phyloP scores from a whole-genome alignment of 202 grass and related monocot genomes.

The Setaria italica region DNA sequence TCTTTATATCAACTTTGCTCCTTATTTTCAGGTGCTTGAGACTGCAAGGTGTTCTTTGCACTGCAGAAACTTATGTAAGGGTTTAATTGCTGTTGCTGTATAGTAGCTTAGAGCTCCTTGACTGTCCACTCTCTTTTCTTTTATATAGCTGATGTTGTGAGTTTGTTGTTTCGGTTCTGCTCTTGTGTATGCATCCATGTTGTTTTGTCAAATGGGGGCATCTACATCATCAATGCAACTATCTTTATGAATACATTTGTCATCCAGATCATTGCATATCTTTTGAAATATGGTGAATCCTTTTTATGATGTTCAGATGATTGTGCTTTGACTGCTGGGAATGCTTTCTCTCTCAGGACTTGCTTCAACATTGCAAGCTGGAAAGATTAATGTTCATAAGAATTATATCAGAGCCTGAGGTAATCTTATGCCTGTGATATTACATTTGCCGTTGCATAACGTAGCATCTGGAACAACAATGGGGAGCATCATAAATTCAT shows the following conservation, averaged over 20 bases:
- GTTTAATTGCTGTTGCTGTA: slow-evolving; percentile 42
- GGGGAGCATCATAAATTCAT: not conserved
- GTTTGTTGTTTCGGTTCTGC: slow-evolving; percentile 16
- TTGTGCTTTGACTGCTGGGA: slow-evolving; percentile 47
- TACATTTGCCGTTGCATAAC: slow-evolving; percentile 18
- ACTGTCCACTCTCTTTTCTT: slow-evolving; percentile 23
- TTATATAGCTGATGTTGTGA: slow-evolving; percentile 24
- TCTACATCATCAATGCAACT: slow-evolving; percentile 18
- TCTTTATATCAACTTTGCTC: slow-evolving; percentile 26
- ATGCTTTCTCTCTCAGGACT: slow-evolving; percentile 61
- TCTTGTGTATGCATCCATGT: slow-evolving; percentile 25
- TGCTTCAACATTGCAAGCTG: slow-evolving; percentile 68
- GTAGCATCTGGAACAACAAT: slow-evolving; percentile 28
- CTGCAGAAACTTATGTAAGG: slow-evolving; percentile 83
- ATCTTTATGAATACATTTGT: slow-evolving; percentile 22
- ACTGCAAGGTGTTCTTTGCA: slow-evolving; percentile 89
- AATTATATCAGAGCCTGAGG: slow-evolving; percentile 80
- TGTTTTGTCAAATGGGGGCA: slow-evolving; percentile 12
- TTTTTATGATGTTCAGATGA: slow-evolving; percentile 1
- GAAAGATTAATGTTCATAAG: slow-evolving; percentile 81
- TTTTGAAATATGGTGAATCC: not conserved
- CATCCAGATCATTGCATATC: slow-evolving; percentile 13
- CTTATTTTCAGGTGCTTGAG: slow-evolving; percentile 74
- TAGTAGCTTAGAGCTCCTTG: slow-evolving; percentile 12
- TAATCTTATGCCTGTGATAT: slow-evolving; percentile 44